Base-by-base conservation (phyloP, 2,329 filamentous ascomycete species). In the Rhytidhysteron rufulum region DNA sequence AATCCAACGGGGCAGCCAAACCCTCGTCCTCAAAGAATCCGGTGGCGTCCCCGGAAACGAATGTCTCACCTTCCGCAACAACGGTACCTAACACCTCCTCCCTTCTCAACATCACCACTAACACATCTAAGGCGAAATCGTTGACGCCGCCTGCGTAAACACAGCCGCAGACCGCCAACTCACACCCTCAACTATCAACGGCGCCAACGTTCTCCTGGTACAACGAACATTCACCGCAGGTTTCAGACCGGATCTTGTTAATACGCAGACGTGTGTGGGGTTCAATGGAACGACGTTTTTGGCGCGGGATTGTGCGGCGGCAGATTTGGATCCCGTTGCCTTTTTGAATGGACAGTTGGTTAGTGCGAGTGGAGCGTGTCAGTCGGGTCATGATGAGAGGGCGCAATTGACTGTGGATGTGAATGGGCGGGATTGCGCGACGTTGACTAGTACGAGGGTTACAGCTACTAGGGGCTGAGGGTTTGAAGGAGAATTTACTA, bases 21-120 rank as follows among this genome's bases (percentile, higher is more conserved):
- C 62, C 0, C 45, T 68, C 4, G 66, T 69, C n/a, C 57, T 68
- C 42, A 63, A 59, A 27, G 66, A 70, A 48, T 50, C 65, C 35
- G 56, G 53, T 15, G 66, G 67, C 16, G 50, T 70, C 5, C 53
- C 61, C 1, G 47, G 45, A 18, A 51, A 48, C 29, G 47, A 50
- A 31, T 51, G 49, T 20, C 34, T 70, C n/a, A 69, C 66, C 11
- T 69, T 70, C 49, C 60, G 67, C 41, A 70, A 70, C 47, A 68
- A 69, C 39, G 66, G 65, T 65, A 45, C 10, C 40, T 24, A 4
- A 7, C 18, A 17, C 15, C 20, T 31, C 13, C 19, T 16, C 17
- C 7, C 29, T 42, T 21, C 34, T 21, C 11, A 7, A 24, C 10
- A 22, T 11, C n/a, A 5, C 4, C 7, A 41, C 38, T 31, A 46